Evolutionary conservation across 768 basidiomycete species (phyloP).

Genomic region (Daedaleopsis sinensis): DNA sequence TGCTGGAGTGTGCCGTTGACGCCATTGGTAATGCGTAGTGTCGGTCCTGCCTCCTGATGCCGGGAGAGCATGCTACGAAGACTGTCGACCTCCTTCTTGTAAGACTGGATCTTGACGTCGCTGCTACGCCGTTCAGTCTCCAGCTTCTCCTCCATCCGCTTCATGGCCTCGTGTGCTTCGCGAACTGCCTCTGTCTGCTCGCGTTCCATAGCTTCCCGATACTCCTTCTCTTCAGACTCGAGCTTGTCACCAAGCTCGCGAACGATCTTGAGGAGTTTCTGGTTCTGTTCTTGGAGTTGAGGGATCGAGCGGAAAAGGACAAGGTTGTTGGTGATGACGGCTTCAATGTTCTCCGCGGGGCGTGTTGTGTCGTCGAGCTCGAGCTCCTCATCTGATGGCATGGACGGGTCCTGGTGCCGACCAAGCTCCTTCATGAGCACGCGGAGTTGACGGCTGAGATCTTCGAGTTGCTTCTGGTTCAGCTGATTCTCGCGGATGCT

Average conservation of each 20-base stretch:
- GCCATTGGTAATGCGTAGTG: conserved; percentile 32
- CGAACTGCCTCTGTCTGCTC: conserved; percentile 81
- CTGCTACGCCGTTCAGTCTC: conserved; percentile 75
- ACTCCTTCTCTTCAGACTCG: conserved; percentile 83
- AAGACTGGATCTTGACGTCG: conserved; percentile 74
- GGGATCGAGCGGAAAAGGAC: conserved; percentile 84
- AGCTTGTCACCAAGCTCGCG: conserved; percentile 83
- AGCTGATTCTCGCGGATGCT: conserved; percentile 65
- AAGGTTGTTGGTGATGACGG: conserved; percentile 86
- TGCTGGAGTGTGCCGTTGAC: conserved; percentile 29
- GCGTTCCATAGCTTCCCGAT: conserved; percentile 65
- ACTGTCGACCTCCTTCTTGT: conserved; percentile 87
- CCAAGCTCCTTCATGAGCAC: conserved; percentile 76
- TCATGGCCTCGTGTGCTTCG: conserved; percentile 89
- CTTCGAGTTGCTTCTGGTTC: conserved; percentile 74
- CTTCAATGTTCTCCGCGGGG: conserved; percentile 63
- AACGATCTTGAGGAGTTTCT: conserved; percentile 81
- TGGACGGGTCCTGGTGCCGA: conserved; percentile 80
- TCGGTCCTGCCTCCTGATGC: conserved; percentile 26
- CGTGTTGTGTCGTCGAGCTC: conserved; percentile 45
- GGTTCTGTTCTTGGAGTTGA: conserved; percentile 88
- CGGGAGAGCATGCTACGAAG: conserved; percentile 74
- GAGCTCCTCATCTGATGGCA: conserved; percentile 71
- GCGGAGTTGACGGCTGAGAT: conserved; percentile 86
- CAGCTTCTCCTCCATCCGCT: conserved; percentile 74